A percentile compares a stretch with the other conserved stretches of the same genome.
These are phyloP conservation scores for Didymella pomorum DNA, from an alignment of 2,329 filamentous ascomycete species.

Conservation along the genomic window DNA sequence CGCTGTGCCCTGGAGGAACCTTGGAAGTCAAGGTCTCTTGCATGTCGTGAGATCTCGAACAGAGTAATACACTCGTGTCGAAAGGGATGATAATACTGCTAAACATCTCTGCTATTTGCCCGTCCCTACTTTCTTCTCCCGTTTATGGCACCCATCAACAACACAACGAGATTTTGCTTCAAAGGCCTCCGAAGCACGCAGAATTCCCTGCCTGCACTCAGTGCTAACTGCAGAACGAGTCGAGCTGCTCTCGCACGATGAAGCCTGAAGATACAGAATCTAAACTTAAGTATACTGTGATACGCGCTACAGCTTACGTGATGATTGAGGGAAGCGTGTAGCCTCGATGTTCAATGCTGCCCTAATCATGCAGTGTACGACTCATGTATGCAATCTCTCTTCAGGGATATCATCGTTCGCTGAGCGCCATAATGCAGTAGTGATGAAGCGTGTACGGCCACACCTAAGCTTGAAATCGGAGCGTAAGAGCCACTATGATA, in stretches of 20 bases:
- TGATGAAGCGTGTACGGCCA: neutral
- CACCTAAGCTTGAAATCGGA: no score
- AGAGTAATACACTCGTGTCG: neutral
- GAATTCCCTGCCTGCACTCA: neutral
- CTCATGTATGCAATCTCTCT: neutral
- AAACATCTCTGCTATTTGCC: neutral
- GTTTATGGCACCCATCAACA: neutral
- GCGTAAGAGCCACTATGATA: neutral
- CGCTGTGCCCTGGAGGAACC: neutral
- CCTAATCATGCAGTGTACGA: neutral
- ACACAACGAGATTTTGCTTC: neutral
- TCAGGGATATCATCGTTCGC: neutral
- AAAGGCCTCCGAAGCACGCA: neutral
- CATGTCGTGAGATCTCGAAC: neutral
- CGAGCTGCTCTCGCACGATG: neutral
- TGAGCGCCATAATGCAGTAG: neutral
- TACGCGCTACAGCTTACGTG: neutral
- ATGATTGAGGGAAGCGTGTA: neutral
- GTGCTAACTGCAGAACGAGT: neutral
- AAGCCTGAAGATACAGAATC: neutral
- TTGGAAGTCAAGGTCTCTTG: neutral
- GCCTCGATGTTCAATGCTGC: neutral
- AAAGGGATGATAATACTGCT: neutral
- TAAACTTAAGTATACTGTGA: neutral
- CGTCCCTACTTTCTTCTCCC: neutral